These are phyloP conservation scores for Talinum fruticosum DNA, from an alignment of 148 eudicot genomes.

Conservation along the genomic window DNA sequence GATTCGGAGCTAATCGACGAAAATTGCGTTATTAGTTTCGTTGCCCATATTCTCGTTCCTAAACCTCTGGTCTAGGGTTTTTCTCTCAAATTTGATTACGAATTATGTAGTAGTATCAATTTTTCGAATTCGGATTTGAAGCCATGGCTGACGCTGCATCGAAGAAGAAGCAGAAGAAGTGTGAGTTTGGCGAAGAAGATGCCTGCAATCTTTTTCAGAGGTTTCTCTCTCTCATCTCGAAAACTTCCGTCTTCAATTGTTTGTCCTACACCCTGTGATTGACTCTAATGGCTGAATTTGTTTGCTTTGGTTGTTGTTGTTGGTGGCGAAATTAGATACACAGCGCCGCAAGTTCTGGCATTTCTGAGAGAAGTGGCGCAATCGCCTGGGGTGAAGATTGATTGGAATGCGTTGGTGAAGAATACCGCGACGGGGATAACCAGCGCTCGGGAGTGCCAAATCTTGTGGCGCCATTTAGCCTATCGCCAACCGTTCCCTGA, in stretches of 20 bases:
- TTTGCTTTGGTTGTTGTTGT: background rate
- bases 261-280: background rate
- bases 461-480: constrained; percentile 90
- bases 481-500: constrained; percentile 53
- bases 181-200: constrained; percentile 49
- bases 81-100: constrained; percentile 13
- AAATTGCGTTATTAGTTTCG: background rate
- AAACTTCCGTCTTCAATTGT: background rate
- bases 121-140: constrained; percentile 24
- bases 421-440: constrained; percentile 65
- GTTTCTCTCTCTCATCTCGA: constrained; percentile 26
- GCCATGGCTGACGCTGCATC: constrained; percentile 42
- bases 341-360: constrained; percentile 51
- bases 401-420: constrained; percentile 70
- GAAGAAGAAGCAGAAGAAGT: constrained; percentile 43
- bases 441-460: constrained; percentile 69
- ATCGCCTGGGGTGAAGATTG: constrained; percentile 44
- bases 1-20: constrained; percentile 2
- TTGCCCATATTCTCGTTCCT: background rate
- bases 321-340: constrained; percentile 44
- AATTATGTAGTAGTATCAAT: constrained; percentile 32
- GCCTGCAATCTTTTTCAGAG: constrained; percentile 54
- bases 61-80: constrained; percentile 5
- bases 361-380: constrained; percentile 65
- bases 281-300: background rate